Evolutionary conservation across 2,329 filamentous ascomycete genomes (phyloP), one percentile per base, ranked within the genome.

Genomic region (Talaromyces islandicus): DNA sequence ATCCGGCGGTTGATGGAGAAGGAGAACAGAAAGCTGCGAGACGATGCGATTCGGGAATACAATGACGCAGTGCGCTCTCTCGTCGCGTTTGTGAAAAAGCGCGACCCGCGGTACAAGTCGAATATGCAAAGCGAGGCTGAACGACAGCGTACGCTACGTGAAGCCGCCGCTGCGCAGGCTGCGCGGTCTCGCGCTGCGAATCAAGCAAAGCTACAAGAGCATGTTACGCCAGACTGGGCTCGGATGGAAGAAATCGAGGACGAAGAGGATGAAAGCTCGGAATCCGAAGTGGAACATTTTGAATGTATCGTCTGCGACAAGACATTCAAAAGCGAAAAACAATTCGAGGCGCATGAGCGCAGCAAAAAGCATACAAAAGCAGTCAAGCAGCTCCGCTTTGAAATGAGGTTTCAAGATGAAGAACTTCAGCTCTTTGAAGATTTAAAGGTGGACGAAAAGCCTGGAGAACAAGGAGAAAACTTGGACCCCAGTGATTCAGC

Each of bases 311-410:
- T 83, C 7, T 88, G 85, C 68, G 77, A 81, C 62, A 88, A 88
- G 72, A 81, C 70, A 0, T 94, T 93, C 73, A 90, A 97, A 75
- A 97, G 92, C 69, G 90, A 96, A 71, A 92, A 91, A 65, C 93
- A 97, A 70, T 92, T 89, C 62, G 87, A 95, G 68, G 88, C 89
- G 3, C 94, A 99, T 69, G 92, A 97, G 77, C 91, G 89, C 77
- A 97, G 93, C 80, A 99, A 96, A 74, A 99, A 97, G 75, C 94
- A 99, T 69, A 76, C 88, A 63, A 97, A 96, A 71, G 88, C 91
- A 2, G 83, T 97, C 7, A 88, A 92, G 65, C 85, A 92, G 62
- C 76, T 99, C 43, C 86, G 86, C 68, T 83, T 85, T 68, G 88
- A 94, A 71, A 96, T 99, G 92, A 85, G 83, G 66, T 86, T 88